A percentile compares a stretch with the other conserved stretches of the same genome.
Evolutionary conservation across 108 stramenopile species (phyloP).

Genomic region (Nannochloropsis salina): DNA sequence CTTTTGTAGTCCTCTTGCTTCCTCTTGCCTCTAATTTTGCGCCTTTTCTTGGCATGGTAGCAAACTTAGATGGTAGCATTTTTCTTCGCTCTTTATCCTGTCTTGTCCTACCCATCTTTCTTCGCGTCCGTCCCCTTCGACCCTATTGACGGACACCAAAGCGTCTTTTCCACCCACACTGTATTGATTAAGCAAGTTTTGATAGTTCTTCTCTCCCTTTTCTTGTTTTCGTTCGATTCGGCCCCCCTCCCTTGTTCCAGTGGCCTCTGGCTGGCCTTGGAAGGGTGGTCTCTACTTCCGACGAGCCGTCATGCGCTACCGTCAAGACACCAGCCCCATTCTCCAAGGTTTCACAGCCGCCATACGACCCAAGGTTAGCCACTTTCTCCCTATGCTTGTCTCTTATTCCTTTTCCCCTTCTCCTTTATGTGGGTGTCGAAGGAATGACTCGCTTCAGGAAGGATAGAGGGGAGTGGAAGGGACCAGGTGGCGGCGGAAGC

Average conservation of each 20-base stretch:
- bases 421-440: not conserved
- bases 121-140: not conserved
- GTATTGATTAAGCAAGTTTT: not conserved
- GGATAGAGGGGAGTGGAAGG: no score
- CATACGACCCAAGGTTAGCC: not conserved
- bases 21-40: not conserved
- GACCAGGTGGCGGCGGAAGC: no score
- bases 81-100: no score
- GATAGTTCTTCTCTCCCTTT: not conserved
- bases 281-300: slow-evolving; percentile 41
- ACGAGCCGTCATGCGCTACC: slow-evolving; percentile 44
- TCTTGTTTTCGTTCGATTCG: not conserved
- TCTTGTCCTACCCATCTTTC: not conserved
- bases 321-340: slow-evolving; percentile 47
- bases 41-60: not conserved
- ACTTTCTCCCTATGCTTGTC: not conserved
- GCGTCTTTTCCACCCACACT: not conserved
- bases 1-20: not conserved
- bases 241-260: slow-evolving; percentile 24
- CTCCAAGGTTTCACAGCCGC: slow-evolving; percentile 43
- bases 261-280: slow-evolving; percentile 42
- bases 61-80: no score
- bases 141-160: not conserved
- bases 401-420: not conserved
- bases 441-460: no score